phyloP scores from a whole-genome alignment of 768 basidiomycete genomes.

The Cyclocybe cylindracea region DNA sequence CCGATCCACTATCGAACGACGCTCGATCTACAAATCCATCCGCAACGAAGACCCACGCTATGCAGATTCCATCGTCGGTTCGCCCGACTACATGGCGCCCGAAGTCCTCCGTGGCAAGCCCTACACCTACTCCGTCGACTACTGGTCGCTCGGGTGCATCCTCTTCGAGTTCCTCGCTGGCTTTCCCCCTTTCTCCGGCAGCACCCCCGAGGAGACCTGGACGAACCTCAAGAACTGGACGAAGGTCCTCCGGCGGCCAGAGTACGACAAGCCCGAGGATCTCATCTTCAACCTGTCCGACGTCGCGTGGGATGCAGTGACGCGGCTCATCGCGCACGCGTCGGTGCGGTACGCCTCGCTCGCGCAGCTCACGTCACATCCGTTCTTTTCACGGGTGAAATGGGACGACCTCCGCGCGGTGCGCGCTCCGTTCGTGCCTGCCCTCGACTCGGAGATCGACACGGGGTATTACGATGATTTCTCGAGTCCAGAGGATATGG shows the following conservation, averaged over 20 bases:
- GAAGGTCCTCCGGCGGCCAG: constrained; percentile 86
- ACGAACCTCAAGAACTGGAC: constrained; percentile 98
- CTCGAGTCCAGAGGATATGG: constrained; percentile 89
- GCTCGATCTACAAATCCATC: constrained; percentile 92
- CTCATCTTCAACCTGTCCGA: constrained; percentile 95
- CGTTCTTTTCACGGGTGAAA: constrained; percentile 76
- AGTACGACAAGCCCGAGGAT: constrained; percentile 95
- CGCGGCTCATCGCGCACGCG: constrained; percentile 88
- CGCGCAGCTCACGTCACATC: constrained; percentile 69
- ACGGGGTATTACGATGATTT: constrained; percentile 96
- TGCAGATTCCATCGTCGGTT: constrained; percentile 97
- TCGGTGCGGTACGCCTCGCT: constrained; percentile 78
- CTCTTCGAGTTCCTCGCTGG: constrained; percentile 96
- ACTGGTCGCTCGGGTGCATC: constrained; percentile 98
- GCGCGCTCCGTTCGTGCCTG: constrained; percentile 90
- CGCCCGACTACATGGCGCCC: constrained; percentile 98
- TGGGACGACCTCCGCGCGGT: constrained; percentile 81
- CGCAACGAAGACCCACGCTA: constrained; percentile 89
- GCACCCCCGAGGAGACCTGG: constrained; percentile 97
- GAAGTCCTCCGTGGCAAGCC: constrained; percentile 93
- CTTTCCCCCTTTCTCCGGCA: constrained; percentile 97
- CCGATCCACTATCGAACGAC: constrained; percentile 90
- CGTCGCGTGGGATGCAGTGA: constrained; percentile 92
- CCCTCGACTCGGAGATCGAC: constrained; percentile 91
- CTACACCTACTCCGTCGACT: constrained; percentile 96